A percentile compares a stretch with the other conserved stretches of the same genome.
Evolutionary conservation across 129 eudicot species (phyloP).

Genomic region (Flaveria trinervia): DNA sequence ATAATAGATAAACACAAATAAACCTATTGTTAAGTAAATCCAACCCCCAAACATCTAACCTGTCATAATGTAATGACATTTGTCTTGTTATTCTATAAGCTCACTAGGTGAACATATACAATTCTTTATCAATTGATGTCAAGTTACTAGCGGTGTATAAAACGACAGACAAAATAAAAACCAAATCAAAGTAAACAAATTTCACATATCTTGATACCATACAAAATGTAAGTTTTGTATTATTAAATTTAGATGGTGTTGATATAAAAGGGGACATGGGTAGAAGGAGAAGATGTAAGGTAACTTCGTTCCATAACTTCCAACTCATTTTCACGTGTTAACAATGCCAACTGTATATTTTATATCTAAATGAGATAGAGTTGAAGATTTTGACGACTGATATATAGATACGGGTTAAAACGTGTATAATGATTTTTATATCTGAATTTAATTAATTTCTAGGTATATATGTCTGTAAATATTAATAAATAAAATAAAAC

Average conservation of each 20-base stretch:
- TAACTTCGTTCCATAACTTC: constrained; percentile 28
- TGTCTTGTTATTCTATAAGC: too few species aligned
- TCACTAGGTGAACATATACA: too few species aligned
- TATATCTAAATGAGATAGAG: background rate
- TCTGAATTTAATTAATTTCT: background rate
- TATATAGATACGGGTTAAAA: constrained; percentile 10
- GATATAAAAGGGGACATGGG: constrained; percentile 23
- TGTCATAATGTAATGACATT: too few species aligned
- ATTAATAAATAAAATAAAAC: background rate
- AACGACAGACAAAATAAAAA: constrained; percentile 11
- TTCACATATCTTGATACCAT: constrained; percentile 9
- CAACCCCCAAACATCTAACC: too few species aligned
- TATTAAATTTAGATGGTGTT: constrained; percentile 27
- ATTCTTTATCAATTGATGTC: too few species aligned
- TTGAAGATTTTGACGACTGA: constrained; percentile 8
- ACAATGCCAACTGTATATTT: constrained; percentile 31
- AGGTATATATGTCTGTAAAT: constrained; percentile 14
- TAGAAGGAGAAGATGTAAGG: constrained; percentile 27
- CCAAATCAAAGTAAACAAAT: constrained; percentile 10
- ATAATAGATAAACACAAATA: too few species aligned
- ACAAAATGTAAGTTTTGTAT: constrained; percentile 3
- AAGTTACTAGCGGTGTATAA: background rate
- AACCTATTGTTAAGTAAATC: too few species aligned
- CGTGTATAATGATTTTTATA: constrained; percentile 3
- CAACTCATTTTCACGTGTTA: constrained; percentile 45